These are phyloP conservation scores for Cadophora sp. DNA, from an alignment of 2,329 filamentous ascomycete species.

Conservation along the genomic window DNA sequence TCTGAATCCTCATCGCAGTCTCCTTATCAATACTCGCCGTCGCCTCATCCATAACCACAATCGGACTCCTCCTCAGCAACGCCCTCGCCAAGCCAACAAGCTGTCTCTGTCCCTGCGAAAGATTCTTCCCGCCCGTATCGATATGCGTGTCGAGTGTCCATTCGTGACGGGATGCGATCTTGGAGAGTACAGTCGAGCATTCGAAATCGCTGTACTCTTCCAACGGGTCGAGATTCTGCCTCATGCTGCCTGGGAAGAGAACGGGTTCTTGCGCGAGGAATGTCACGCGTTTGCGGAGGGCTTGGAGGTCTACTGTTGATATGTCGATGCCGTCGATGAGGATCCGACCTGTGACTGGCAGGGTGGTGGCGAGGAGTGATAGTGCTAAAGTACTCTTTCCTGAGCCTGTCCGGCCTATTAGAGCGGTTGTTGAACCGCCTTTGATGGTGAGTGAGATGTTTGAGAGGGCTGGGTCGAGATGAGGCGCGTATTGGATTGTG, in stretches of 20 bases:
- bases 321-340: slow-evolving; percentile 67
- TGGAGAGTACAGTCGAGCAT: slow-evolving; percentile 58
- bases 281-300: slow-evolving; percentile 66
- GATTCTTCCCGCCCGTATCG: slow-evolving; percentile 65
- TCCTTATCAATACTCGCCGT: slow-evolving; percentile 70
- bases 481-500: slow-evolving; percentile 79
- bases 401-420: slow-evolving; percentile 82
- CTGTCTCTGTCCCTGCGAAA: slow-evolving; percentile 70
- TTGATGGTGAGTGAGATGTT: slow-evolving; percentile 77
- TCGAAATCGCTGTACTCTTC: slow-evolving; percentile 61
- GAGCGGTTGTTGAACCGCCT: slow-evolving; percentile 77
- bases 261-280: slow-evolving; percentile 73
- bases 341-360: slow-evolving; percentile 61
- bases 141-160: slow-evolving; percentile 64
- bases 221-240: slow-evolving; percentile 68
- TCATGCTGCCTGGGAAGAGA: slow-evolving; percentile 66
- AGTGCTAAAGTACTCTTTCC: slow-evolving; percentile 82
- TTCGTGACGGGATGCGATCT: slow-evolving; percentile 60
- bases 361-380: slow-evolving; percentile 62
- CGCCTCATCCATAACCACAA: slow-evolving; percentile 71
- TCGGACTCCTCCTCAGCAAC: slow-evolving; percentile 63
- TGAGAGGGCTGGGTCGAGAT: slow-evolving; percentile 75
- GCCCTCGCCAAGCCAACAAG: slow-evolving; percentile 69
- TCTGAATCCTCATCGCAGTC: slow-evolving; percentile 62
- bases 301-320: slow-evolving; percentile 62